Base-by-base conservation (phyloP, 2,329 filamentous ascomycete genomes). In the Stagonosporopsis cucurbitacearum region DNA sequence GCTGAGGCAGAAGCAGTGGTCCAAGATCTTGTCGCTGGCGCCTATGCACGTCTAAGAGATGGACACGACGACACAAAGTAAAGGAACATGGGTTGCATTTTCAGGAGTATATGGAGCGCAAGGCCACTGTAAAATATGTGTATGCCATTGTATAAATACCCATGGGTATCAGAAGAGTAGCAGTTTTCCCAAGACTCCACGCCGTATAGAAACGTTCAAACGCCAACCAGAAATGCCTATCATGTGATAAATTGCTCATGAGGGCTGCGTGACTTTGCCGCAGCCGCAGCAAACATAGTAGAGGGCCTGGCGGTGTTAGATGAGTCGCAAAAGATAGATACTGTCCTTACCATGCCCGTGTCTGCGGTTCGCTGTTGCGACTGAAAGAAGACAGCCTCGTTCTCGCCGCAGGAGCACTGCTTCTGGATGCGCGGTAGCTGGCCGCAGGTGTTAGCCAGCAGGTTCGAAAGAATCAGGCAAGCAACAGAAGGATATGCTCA, bases 371-470 rank as follows among this genome's bases (percentile, higher is more conserved):
- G 90, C 81, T 98, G 93, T 76, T 99, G 95, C 59, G 93, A 97
- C 81, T 99, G 95, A 82, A 99, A 99, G 81, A 96, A 99, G 57
- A 99, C 96, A 41, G 93, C 92, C 79, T 98, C 93, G 67, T 87
- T 86, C 76, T 95, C 90, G 64, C 85, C 84, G 82, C 96, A 99
- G 48, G 92, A 92, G 80, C 95, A 99, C 58, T 84, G 84, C 79
- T 90, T 92, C 75, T 92, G 91, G 69, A 92, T 88, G 70, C 93
- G 89, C 63, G 95, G 95, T 76, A 98, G 90, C 93, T 97, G 73
- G 82, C 68, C 66, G 61, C 57, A 51, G 65, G 62, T 65, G 70
- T 75, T 66, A 75, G 71, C 72, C 57, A 72, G 70, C 70, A 72
- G 68, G 67, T 72, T 70, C 69, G 67, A 63, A 65, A 70, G 68